These are phyloP conservation scores for Peziza echinospora DNA, from an alignment of 495 filamentous ascomycete genomes.

Conservation along the genomic window DNA sequence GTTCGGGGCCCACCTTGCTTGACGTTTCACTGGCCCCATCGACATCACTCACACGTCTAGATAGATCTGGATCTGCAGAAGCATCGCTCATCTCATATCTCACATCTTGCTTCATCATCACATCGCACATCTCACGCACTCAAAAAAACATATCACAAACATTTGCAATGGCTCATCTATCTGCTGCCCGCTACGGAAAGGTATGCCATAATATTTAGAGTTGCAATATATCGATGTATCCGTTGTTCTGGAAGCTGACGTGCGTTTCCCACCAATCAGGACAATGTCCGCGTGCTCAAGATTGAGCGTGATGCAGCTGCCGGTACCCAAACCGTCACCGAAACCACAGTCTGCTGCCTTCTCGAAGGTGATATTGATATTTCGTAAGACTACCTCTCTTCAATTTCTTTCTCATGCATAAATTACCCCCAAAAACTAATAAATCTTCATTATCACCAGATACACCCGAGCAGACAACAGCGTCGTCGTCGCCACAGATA, in stretches of 20 bases:
- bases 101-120: too few relatives aligned
- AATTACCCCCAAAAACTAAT: constrained; percentile 2
- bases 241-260: background rate
- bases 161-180: constrained; percentile 37
- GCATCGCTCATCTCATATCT: too few relatives aligned
- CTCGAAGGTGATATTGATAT: constrained; percentile 78
- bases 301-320: constrained; percentile 58
- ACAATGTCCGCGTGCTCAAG: constrained; percentile 96
- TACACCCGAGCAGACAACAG: constrained; percentile 91
- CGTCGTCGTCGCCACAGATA: constrained; percentile 87
- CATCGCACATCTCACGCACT: too few relatives aligned
- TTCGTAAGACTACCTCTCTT: too few relatives aligned
- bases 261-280: constrained; percentile 25
- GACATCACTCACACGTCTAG: too few relatives aligned
- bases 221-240: background rate
- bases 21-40: too few relatives aligned
- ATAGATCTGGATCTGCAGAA: too few relatives aligned
- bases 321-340: constrained; percentile 60
- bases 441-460: constrained; percentile 22
- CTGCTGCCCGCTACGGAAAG: constrained; percentile 69
- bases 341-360: constrained; percentile 83
- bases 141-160: too few relatives aligned
- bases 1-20: too few relatives aligned
- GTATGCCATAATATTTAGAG: constrained; percentile 3
- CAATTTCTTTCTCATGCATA: constrained; percentile 17